These are phyloP conservation scores for Saccharomycodes ludwigii DNA, from an alignment of 805 yeast genomes.

Conservation along the genomic window DNA sequence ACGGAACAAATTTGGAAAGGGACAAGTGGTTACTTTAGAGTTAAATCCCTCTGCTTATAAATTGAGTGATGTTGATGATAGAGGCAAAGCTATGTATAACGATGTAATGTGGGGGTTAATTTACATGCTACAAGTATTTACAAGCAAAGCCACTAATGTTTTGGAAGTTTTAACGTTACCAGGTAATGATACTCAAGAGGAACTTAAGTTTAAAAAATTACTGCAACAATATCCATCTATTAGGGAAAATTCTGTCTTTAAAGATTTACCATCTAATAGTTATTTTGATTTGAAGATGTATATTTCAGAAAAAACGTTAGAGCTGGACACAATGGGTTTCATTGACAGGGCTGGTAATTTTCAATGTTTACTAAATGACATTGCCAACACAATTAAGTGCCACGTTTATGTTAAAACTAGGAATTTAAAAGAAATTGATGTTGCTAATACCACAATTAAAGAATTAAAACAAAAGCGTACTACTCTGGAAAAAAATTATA, in stretches of 20 bases:
- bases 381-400: conserved; percentile 65
- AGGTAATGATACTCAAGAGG: conserved; percentile 60
- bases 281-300: conserved; percentile 70
- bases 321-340: conserved; percentile 56
- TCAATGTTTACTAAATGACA: conserved; percentile 69
- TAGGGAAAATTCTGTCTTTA: conserved; percentile 26
- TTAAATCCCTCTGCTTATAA: conserved; percentile 44
- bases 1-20: conserved; percentile 27
- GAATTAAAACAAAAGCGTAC: conserved; percentile 34
- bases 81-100: conserved; percentile 45
- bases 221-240: conserved; percentile 30
- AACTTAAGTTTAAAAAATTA: conserved; percentile 44
- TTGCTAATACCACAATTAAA: conserved; percentile 32
- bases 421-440: conserved; percentile 32
- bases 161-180: conserved; percentile 35
- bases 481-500: conserved; percentile 29
- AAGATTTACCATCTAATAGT: conserved; percentile 33
- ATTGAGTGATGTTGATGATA: conserved; percentile 38
- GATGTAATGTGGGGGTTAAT: conserved; percentile 76
- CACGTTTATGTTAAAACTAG: conserved; percentile 39
- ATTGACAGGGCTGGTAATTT: conserved; percentile 58
- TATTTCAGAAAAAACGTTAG: conserved; percentile 63
- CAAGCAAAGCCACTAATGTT: conserved; percentile 1
- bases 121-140: conserved; percentile 58
- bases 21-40: conserved; percentile 36